Conservation (phyloP, 768 basidiomycete genomes). For the Amanita molliuscula region DNA sequence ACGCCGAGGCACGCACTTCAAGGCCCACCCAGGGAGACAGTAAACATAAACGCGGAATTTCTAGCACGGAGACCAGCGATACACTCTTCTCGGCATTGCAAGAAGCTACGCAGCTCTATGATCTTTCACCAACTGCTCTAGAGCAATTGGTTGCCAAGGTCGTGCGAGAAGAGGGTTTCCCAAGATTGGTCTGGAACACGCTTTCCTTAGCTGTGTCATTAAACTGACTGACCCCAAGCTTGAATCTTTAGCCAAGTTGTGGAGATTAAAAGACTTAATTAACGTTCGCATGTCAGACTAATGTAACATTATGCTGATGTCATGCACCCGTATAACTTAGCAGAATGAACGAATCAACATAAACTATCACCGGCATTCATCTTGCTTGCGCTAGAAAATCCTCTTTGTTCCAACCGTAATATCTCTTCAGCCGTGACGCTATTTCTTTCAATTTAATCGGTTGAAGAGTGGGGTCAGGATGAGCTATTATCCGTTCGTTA, state of each 20-base stretch:
- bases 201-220: not conserved
- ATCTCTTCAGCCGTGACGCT: constrained; percentile 45
- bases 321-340: not conserved
- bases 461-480: constrained; percentile 60
- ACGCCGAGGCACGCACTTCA: not conserved
- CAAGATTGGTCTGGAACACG: constrained; percentile 46
- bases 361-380: not conserved
- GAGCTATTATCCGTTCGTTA: constrained; percentile 33
- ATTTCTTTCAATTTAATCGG: constrained; percentile 39
- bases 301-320: not conserved
- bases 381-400: constrained; percentile 19
- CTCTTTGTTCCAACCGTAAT: constrained; percentile 58
- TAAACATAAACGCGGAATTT: not conserved
- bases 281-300: constrained; percentile 9
- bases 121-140: constrained; percentile 38
- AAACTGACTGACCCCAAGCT: constrained; percentile 26
- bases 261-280: constrained; percentile 33
- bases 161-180: constrained; percentile 69
- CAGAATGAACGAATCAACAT: not conserved
- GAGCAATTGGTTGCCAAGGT: constrained; percentile 51
- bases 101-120: constrained; percentile 39
- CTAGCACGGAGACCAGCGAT: not conserved
- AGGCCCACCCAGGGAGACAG: not conserved
- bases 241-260: constrained; percentile 41
- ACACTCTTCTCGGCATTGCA: constrained; percentile 29